phyloP scores from a whole-genome alignment of 225 moss, liverwort and hornwort species.

The Ulota crispa region DNA sequence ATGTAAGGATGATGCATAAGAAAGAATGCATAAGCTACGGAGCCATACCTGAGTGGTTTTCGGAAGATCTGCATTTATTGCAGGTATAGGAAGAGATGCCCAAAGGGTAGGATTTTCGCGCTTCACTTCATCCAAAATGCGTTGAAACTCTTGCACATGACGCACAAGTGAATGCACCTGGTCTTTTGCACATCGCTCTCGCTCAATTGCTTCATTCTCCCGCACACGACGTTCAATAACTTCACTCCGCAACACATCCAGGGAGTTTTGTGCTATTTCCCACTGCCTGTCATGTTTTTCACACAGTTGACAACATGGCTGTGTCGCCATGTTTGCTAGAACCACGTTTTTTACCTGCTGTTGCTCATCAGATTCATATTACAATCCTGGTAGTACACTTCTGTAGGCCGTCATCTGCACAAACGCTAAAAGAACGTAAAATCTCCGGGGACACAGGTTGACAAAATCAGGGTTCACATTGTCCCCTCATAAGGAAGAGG shows the following conservation, averaged over 20 bases:
- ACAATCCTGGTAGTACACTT: not conserved
- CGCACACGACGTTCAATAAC: not conserved
- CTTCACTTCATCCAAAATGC: not conserved
- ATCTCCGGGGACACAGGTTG: not conserved
- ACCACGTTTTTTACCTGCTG: not conserved
- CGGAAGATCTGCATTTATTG: not conserved
- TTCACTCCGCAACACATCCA: not conserved
- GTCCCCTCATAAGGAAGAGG: not conserved
- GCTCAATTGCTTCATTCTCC: not conserved
- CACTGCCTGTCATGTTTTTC: not conserved
- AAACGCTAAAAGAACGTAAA: not conserved
- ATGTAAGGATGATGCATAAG: not conserved
- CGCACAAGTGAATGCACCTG: not conserved
- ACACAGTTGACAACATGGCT: slow-evolving; percentile 12
- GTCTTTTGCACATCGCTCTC: not conserved
- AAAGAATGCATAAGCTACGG: not conserved
- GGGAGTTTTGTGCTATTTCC: not conserved
- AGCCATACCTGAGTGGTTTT: slow-evolving; percentile 10
- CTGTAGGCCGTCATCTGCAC: not conserved
- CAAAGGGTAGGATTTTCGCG: not conserved
- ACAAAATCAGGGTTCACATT: not conserved
- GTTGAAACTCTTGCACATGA: not conserved
- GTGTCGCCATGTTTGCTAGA: slow-evolving; percentile 6
- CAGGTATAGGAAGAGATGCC: not conserved
- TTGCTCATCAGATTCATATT: not conserved